Evolutionary conservation across 345 rosid species (phyloP).

Genomic region (Hypericum perforatum): DNA sequence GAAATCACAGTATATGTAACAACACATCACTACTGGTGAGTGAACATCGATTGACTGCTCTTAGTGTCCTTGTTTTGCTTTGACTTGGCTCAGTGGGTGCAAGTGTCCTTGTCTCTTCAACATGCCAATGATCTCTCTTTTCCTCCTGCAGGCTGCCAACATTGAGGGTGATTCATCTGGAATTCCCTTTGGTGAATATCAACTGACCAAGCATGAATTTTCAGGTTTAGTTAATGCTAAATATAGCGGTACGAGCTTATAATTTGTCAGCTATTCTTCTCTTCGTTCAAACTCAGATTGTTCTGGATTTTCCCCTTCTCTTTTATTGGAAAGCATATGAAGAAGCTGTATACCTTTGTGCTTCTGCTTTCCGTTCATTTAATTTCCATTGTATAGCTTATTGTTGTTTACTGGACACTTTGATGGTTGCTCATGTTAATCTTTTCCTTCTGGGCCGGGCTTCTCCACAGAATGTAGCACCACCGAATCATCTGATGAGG

Average conservation of each 20-base stretch:
- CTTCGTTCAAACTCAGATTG: background rate
- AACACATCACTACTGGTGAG: too few relatives aligned
- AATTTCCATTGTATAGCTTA: background rate
- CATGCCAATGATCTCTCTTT: slow-evolving; percentile 1
- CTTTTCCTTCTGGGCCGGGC: slow-evolving; percentile 12
- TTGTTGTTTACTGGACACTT: too few relatives aligned
- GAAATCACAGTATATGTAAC: too few relatives aligned
- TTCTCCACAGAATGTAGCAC: slow-evolving; percentile 71
- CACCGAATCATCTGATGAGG: slow-evolving; percentile 91
- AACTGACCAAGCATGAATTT: slow-evolving; percentile 59
- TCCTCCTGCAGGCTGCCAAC: slow-evolving; percentile 62
- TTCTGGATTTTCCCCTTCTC: too few relatives aligned
- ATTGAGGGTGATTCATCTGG: slow-evolving; percentile 66
- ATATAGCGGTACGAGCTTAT: slow-evolving; percentile 54
- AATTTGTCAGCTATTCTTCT: slow-evolving; percentile 5
- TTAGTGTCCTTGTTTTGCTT: too few relatives aligned
- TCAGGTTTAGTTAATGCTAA: slow-evolving; percentile 62
- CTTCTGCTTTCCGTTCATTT: background rate
- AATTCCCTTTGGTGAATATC: slow-evolving; percentile 54
- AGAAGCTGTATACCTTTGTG: too few relatives aligned
- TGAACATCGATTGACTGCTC: too few relatives aligned
- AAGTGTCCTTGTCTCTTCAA: too few relatives aligned
- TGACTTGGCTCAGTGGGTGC: too few relatives aligned
- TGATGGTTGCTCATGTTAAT: slow-evolving; percentile 11
- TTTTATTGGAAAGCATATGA: too few relatives aligned